A percentile compares a stretch with the other conserved stretches of the same genome.
Evolutionary conservation across 345 rosid genomes (phyloP).

Genomic region (Physaria fendleri): DNA sequence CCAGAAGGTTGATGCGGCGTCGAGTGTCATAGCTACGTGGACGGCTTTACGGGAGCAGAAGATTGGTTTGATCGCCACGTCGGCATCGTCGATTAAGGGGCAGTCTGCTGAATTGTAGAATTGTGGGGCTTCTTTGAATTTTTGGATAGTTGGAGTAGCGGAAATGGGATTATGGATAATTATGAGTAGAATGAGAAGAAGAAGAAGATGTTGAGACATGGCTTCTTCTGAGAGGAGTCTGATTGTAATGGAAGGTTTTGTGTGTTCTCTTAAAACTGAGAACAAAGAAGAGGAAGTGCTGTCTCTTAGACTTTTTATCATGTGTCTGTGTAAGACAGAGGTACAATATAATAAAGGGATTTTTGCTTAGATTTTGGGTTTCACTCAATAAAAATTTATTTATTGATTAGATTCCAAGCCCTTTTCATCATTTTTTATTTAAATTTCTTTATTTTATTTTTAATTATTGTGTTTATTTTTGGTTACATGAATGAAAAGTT

Average conservation of each 20-base stretch:
- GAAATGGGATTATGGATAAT: slow-evolving; percentile 14
- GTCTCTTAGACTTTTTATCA: slow-evolving; percentile 22
- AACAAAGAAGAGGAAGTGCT: slow-evolving; percentile 5
- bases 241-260: neutral
- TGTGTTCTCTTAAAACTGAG: slow-evolving; percentile 14
- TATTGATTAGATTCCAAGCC: slow-evolving; percentile 28
- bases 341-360: neutral
- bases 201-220: slow-evolving; percentile 26
- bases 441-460: neutral
- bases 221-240: slow-evolving; percentile 11
- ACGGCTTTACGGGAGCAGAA: slow-evolving; percentile 67
- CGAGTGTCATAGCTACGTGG: slow-evolving; percentile 93
- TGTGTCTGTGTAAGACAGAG: slow-evolving; percentile 4
- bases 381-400: neutral
- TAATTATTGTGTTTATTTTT: too few species aligned
- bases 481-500: neutral
- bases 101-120: slow-evolving; percentile 83
- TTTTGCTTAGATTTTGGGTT: slow-evolving; percentile 32
- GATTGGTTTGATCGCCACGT: slow-evolving; percentile 7
- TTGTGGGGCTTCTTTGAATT: slow-evolving; percentile 86
- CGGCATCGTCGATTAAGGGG: slow-evolving; percentile 37
- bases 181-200: neutral
- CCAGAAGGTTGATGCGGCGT: slow-evolving; percentile 61
- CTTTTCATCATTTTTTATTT: slow-evolving; percentile 18
- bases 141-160: slow-evolving; percentile 30